A percentile compares a stretch with the other conserved stretches of the same genome.
These are phyloP conservation scores for Cryptosporidium canis DNA, from an alignment of 169 alveolate species.

Conservation along the genomic window DNA sequence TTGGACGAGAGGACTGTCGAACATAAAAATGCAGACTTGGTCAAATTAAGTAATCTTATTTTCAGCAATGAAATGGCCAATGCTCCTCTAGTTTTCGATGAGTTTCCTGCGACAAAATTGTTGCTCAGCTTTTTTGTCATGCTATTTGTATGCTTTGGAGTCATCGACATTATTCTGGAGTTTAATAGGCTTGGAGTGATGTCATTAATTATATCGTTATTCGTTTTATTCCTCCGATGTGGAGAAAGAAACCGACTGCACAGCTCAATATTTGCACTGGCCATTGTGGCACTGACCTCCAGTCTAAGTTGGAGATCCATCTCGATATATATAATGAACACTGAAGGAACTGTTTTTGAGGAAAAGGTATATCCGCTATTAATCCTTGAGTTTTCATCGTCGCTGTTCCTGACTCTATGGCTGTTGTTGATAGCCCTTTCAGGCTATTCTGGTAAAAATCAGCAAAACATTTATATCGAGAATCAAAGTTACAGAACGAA, in stretches of 20 bases:
- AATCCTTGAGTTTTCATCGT: constrained; percentile 25
- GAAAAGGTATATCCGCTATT: constrained; percentile 33
- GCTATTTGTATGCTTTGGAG: constrained; percentile 39
- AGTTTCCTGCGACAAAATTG: constrained; percentile 3
- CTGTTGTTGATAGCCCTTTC: constrained; percentile 12
- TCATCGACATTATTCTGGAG: neutral
- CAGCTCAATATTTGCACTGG: neutral
- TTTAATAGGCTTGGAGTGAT: constrained; percentile 6
- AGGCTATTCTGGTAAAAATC: constrained; percentile 34
- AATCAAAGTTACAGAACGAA: constrained; percentile 7
- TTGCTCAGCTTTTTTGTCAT: constrained; percentile 19
- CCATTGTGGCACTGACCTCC: neutral
- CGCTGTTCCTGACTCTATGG: constrained; percentile 41
- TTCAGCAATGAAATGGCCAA: constrained; percentile 1
- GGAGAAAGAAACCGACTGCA: constrained; percentile 53
- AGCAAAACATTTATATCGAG: constrained; percentile 21
- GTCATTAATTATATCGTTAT: constrained; percentile 22
- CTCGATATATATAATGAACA: neutral
- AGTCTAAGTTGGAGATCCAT: constrained; percentile 17
- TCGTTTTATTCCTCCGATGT: constrained; percentile 31
- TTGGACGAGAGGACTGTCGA: neutral
- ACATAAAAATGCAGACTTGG: neutral
- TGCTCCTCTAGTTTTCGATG: constrained; percentile 37
- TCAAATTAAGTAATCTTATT: neutral
- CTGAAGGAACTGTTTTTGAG: constrained; percentile 11